Evolutionary conservation across 306 rosid genomes (phyloP).

Genomic region (Neltuma alba): DNA sequence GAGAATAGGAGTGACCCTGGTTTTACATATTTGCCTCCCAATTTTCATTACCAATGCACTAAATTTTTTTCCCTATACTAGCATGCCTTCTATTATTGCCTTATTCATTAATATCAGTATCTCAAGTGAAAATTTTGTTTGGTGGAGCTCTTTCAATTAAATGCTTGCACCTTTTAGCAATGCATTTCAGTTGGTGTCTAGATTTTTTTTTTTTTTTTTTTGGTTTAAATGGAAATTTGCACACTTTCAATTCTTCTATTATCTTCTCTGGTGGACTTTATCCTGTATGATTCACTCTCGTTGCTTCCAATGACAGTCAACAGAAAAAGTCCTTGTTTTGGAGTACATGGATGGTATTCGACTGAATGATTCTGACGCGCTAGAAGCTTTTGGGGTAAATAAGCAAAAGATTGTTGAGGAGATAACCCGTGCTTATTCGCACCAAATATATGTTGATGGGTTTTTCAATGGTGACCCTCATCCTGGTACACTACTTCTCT

Average conservation of each 20-base stretch:
- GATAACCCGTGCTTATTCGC: slow-evolving; percentile 97
- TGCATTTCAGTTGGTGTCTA: slow-evolving; percentile 19
- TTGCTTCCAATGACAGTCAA: slow-evolving; percentile 66
- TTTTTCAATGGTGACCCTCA: slow-evolving; percentile 99
- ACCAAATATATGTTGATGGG: slow-evolving; percentile 96
- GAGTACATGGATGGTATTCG: slow-evolving; percentile 99
- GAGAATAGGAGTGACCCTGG: neutral
- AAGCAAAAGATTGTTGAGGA: slow-evolving; percentile 89
- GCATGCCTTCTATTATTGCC: neutral
- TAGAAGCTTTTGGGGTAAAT: slow-evolving; percentile 81
- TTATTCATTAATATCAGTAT: slow-evolving; percentile 15
- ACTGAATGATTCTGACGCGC: slow-evolving; percentile 73
- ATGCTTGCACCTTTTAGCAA: slow-evolving; percentile 9
- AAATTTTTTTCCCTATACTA: neutral
- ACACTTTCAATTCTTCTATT: slow-evolving; percentile 13
- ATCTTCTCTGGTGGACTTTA: slow-evolving; percentile 29
- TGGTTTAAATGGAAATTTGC: slow-evolving; percentile 14
- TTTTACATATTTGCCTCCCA: slow-evolving; percentile 25
- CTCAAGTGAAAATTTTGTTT: slow-evolving; percentile 8
- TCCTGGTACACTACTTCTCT: slow-evolving; percentile 64
- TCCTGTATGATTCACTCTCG: slow-evolving; percentile 30
- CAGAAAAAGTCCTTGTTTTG: slow-evolving; percentile 81
- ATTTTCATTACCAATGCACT: neutral
- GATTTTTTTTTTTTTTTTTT: neutral
- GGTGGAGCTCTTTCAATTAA: slow-evolving; percentile 22